Conservation (phyloP, 2,329 filamentous ascomycete species). For the Ophiocordyceps polyrhachis-furcata region DNA sequence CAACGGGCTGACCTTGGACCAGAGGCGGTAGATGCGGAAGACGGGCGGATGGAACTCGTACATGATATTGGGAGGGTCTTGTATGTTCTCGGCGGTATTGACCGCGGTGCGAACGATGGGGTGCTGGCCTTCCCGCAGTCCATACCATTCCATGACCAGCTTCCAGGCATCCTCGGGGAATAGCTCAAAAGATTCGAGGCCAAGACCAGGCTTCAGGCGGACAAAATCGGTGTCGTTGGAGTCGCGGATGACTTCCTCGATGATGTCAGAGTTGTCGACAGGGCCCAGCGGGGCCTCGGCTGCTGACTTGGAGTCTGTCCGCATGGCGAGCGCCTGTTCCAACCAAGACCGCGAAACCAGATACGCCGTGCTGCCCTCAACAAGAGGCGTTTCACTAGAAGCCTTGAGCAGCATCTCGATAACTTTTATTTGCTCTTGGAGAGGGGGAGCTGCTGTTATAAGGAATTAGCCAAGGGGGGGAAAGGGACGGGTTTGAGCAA, state of each 20-base stretch:
- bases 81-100: conserved; percentile 38
- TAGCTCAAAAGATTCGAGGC: conserved; percentile 55
- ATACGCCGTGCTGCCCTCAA: conserved; percentile 58
- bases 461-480: not conserved
- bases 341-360: conserved; percentile 70
- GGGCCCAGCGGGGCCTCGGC: conserved; percentile 49
- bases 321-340: conserved; percentile 47
- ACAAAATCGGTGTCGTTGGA: conserved; percentile 40
- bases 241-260: conserved; percentile 39
- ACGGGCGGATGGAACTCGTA: conserved; percentile 76
- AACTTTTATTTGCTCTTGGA: conserved; percentile 47
- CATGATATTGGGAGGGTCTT: conserved; percentile 40
- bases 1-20: conserved; percentile 37
- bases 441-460: conserved; percentile 16
- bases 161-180: conserved; percentile 70
- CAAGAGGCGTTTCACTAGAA: conserved; percentile 30
- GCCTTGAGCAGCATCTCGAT: conserved; percentile 44
- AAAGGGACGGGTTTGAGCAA: not conserved
- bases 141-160: conserved; percentile 66
- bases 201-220: conserved; percentile 50
- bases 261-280: conserved; percentile 73
- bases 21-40: conserved; percentile 68
- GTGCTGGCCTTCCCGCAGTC: conserved; percentile 47
- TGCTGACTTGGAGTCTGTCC: conserved; percentile 34
- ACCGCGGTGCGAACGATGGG: conserved; percentile 61